Evolutionary conservation across 1,139 yeast genomes (phyloP).

Genomic region (Taphrina flavorubra): DNA sequence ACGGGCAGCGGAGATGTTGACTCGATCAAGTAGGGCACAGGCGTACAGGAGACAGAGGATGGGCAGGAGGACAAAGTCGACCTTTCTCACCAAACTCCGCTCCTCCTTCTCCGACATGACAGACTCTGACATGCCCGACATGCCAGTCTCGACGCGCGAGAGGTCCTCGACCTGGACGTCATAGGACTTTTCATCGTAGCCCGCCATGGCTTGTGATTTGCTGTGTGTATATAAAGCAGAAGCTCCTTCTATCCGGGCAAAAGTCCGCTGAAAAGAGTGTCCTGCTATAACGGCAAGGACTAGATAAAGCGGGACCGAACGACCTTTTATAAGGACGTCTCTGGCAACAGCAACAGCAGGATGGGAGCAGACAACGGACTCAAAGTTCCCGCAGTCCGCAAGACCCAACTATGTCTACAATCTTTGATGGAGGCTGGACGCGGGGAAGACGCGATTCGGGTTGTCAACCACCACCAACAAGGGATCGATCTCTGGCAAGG

Average conservation of each 20-base stretch:
- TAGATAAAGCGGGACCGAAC: no score
- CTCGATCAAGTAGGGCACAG: slow-evolving; percentile 66
- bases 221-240: no score
- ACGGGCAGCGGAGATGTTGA: slow-evolving; percentile 67
- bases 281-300: background rate
- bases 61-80: slow-evolving; percentile 63
- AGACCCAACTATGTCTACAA: no score
- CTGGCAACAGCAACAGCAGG: background rate
- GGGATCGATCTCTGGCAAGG: slow-evolving; percentile 4
- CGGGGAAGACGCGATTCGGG: no score
- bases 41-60: slow-evolving; percentile 63
- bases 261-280: background rate
- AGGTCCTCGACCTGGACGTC: slow-evolving; percentile 27
- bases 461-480: background rate
- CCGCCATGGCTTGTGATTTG: background rate
- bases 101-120: slow-evolving; percentile 34
- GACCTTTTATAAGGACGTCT: no score
- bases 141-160: slow-evolving; percentile 19
- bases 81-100: slow-evolving; percentile 53
- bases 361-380: background rate
- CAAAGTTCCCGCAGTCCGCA: no score
- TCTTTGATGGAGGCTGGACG: no score
- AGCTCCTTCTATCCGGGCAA: no score
- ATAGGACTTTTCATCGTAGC: slow-evolving; percentile 4
- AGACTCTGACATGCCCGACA: slow-evolving; percentile 28